Conservation (phyloP, 768 basidiomycete species). For the Clavulina sp. region DNA sequence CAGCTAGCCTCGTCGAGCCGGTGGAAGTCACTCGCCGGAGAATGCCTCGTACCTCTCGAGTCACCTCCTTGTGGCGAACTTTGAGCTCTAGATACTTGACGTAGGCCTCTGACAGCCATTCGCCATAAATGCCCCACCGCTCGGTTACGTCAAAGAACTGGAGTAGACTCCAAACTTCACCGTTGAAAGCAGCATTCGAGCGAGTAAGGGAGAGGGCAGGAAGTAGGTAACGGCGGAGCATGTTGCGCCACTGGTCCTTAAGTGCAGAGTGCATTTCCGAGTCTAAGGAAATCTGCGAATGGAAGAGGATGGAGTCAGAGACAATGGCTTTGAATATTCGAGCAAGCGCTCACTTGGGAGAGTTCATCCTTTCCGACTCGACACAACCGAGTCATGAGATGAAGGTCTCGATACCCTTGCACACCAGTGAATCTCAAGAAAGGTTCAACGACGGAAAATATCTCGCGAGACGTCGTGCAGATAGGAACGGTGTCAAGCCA, state of each 20-base stretch:
- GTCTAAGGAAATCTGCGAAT: neutral
- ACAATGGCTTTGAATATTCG: neutral
- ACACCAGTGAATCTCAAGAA: constrained; percentile 64
- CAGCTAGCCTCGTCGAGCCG: constrained; percentile 68
- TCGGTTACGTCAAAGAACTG: constrained; percentile 55
- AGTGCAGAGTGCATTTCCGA: constrained; percentile 21
- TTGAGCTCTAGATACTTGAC: constrained; percentile 61
- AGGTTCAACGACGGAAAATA: constrained; percentile 60
- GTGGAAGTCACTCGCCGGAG: constrained; percentile 73
- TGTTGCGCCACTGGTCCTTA: constrained; percentile 53
- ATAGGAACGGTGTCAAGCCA: constrained; percentile 60
- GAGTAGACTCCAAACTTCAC: constrained; percentile 86
- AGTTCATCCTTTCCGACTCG: constrained; percentile 53
- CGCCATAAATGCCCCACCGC: constrained; percentile 87
- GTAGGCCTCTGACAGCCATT: constrained; percentile 78
- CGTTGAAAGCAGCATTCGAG: constrained; percentile 74
- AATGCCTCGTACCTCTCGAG: constrained; percentile 76
- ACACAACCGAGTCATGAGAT: constrained; percentile 63
- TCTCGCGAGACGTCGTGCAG: constrained; percentile 45
- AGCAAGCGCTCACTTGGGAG: constrained; percentile 10
- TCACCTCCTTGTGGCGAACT: constrained; percentile 65
- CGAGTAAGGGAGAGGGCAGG: constrained; percentile 75
- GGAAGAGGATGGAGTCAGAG: neutral
- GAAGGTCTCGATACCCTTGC: constrained; percentile 60
- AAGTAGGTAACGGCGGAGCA: constrained; percentile 63